Evolutionary conservation across 2,329 filamentous ascomycete genomes (phyloP), one percentile per base, ranked within the genome.

Genomic region (Aureobasidium leucospermi): DNA sequence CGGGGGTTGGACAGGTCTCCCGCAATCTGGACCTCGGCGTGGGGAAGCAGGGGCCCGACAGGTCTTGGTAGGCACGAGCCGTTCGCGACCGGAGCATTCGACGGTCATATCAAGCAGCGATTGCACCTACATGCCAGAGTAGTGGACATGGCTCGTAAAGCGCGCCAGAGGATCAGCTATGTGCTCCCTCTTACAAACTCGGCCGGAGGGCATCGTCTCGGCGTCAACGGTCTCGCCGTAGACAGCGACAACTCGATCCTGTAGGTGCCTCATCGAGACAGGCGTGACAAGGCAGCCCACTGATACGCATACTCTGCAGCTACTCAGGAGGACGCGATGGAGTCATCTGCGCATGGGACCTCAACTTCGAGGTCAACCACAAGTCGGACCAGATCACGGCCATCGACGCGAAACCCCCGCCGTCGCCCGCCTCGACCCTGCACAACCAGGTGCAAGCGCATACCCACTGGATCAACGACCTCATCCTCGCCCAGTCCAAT

Each of bases 311-410:
- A 60, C 66, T 67, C 53, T 65, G 62, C 66, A 96, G 92, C 68
- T 99, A 97, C 76, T 96, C 94, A 47, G 94, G 90, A 65, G 94
- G 94, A 62, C 87, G 94, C 70, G 94, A 99, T 75, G 94, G 94
- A 67, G 88, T 94, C 53, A 87, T 99, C 66, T 99, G 94, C 76
- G 90, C 93, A 62, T 99, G 94, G 94, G 87, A 97, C 73, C 78
- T 96, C 57, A 84, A 90, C 68, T 83, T 89, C 69, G 82, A 90
- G 70, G 78, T 89, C 63, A 76, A 76, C 64, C 63, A 71, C 61
- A 34, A 31, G 47, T 46, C 58, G 15, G 67, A 66, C 62, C 68
- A 71, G 58, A 68, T 62, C 63, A 73, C 65, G 16, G 66, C 67
- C 31, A 62, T 66, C 60, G 68, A 70, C 61, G 73, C 64, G 60